Percentiles rank a stretch among this genome's conserved stretches.
phyloP scores from a whole-genome alignment of 2,329 filamentous ascomycete genomes.

The Colletotrichum sojae region DNA sequence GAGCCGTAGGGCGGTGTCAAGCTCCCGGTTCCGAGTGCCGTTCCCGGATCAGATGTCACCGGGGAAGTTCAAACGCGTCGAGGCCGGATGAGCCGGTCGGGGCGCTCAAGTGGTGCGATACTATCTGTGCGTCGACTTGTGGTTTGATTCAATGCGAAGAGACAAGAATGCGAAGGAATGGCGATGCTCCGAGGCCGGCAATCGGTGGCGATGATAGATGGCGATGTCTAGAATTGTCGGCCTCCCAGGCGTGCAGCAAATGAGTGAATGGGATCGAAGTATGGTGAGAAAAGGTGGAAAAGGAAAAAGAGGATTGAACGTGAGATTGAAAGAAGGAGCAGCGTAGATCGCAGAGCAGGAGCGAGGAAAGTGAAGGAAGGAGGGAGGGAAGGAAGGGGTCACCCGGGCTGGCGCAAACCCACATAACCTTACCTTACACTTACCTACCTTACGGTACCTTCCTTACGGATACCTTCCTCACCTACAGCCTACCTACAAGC shows the following conservation, averaged over 20 bases:
- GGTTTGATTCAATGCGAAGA: not conserved
- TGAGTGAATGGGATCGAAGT: slow-evolving; percentile 13
- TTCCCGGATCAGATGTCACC: not conserved
- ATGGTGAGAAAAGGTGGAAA: slow-evolving; percentile 5
- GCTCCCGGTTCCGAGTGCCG: not conserved
- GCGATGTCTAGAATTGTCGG: slow-evolving; percentile 3
- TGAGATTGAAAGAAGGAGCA: slow-evolving; percentile 15
- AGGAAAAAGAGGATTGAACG: not conserved
- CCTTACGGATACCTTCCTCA: too few relatives aligned
- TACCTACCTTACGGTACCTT: too few relatives aligned
- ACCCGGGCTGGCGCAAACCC: slow-evolving; percentile 25
- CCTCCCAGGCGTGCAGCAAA: slow-evolving; percentile 10
- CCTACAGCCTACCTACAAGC: too few relatives aligned
- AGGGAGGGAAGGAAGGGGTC: slow-evolving; percentile 30
- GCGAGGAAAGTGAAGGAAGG: slow-evolving; percentile 1
- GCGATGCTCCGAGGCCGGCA: not conserved
- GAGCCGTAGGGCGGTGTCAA: too few relatives aligned
- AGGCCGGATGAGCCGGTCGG: slow-evolving; percentile 1
- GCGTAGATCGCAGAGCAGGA: not conserved
- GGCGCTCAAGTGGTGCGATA: not conserved
- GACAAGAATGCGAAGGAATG: not conserved
- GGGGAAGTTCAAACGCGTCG: not conserved
- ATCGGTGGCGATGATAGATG: not conserved
- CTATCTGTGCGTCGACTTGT: slow-evolving; percentile 1
- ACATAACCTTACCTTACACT: not conserved